A percentile compares a stretch with the other conserved stretches of the same genome.
These are phyloP conservation scores for Castanea crenata DNA, from an alignment of 306 rosid genomes.

Conservation along the genomic window DNA sequence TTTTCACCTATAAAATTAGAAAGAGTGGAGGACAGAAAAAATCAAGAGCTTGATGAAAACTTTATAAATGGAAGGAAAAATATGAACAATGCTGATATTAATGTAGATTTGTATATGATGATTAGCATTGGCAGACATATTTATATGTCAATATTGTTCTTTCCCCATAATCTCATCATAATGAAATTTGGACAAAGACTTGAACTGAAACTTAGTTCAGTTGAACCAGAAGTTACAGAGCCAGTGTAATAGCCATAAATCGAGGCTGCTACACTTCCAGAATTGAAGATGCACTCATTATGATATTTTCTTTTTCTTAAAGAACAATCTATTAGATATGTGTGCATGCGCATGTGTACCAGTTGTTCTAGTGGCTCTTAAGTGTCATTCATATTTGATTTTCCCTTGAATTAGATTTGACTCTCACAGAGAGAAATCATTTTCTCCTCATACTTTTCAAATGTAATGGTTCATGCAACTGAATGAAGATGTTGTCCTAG, in stretches of 20 bases:
- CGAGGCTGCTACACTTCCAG: not conserved
- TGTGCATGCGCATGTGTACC: too few relatives aligned
- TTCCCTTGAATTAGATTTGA: too few relatives aligned
- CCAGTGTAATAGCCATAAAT: not conserved
- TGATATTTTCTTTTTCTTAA: too few relatives aligned
- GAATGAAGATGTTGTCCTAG: too few relatives aligned
- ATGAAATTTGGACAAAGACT: not conserved
- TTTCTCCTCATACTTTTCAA: too few relatives aligned
- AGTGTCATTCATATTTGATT: too few relatives aligned
- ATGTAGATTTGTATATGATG: constrained; percentile 15
- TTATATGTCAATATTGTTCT: not conserved
- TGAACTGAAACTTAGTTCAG: not conserved
- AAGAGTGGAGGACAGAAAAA: constrained; percentile 10
- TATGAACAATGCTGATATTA: constrained; percentile 8
- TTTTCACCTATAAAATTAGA: constrained; percentile 66
- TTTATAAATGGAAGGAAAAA: constrained; percentile 1
- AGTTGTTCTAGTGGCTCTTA: too few relatives aligned
- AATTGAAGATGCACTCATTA: too few relatives aligned
- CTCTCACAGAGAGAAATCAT: too few relatives aligned
- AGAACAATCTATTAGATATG: too few relatives aligned
- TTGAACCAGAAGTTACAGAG: not conserved
- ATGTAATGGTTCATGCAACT: too few relatives aligned
- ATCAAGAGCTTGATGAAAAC: constrained; percentile 4
- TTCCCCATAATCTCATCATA: not conserved
- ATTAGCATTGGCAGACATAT: not conserved